Base-by-base conservation (phyloP, 2,329 filamentous ascomycete species). In the Stenocarpella maydis region DNA sequence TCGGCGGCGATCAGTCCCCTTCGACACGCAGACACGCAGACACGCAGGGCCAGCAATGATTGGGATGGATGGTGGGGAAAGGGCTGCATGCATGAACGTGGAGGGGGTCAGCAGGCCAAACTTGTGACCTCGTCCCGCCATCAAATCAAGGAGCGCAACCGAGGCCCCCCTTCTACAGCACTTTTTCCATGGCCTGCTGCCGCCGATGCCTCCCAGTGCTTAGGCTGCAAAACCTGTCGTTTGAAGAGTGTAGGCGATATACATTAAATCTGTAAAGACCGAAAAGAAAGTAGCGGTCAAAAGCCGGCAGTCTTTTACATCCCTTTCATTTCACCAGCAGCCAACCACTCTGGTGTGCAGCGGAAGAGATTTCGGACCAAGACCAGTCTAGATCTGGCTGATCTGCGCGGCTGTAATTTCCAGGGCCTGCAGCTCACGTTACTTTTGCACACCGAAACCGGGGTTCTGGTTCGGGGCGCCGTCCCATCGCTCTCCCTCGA, bases 101-200 rank as follows among this genome's bases (percentile, higher is more conserved):
- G 52, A 54, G 64, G 65, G 65, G 65, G 65, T 67, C 65, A 67
- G 65, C 65, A 58, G 65, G 65, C 37, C 43, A 37, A 49, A 58
- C 52, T 58, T 67, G 65, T 67, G 65, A 67, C 65, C 58, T 67
- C 49, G 49, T 47, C 43, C 65, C 52, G 45, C 65, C 43, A n/a
- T 67, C 52, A 58, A 58, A 67, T 58, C 65, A 58, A 37, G 41
- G 37, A 34, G 64, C 52, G 47, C 43, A 52, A 54, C 31, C 49
- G 39, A 65, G 47, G 47, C 47, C 47, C 34, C 47, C 34, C 21
- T 41, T 50, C 47, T 50, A 24, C 21, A 28, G 50, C 28, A 47
- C 64, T 47, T 53, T 28, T 53, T 28, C 50, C 50, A 55, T 67
- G 52, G 39, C 54, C 49, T 67, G 41, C 65, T 31, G 53, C 52